Evolutionary conservation across 305 asterid species (phyloP).

Genomic region (Fraxinus xanthoxyloides): DNA sequence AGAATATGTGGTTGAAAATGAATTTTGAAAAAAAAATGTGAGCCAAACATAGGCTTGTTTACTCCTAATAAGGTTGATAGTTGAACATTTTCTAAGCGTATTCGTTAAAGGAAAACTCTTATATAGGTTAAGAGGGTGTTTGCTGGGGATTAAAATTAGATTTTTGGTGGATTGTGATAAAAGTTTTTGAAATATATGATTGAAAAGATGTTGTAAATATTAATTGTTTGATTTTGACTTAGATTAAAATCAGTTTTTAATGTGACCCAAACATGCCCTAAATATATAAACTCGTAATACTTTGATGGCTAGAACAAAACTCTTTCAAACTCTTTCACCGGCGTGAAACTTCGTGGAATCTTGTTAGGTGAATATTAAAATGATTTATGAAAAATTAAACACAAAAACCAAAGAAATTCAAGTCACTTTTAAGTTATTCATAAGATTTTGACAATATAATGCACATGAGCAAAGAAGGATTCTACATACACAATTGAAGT

Average conservation of each 20-base stretch:
- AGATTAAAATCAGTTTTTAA: no score
- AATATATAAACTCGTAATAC: no score
- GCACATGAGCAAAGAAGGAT: neutral
- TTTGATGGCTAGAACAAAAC: neutral
- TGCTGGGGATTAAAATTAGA: no score
- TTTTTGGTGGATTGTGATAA: no score
- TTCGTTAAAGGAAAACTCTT: neutral
- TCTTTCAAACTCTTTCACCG: neutral
- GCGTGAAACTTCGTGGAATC: neutral
- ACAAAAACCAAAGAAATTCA: neutral
- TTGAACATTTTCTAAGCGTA: neutral
- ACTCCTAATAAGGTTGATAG: neutral
- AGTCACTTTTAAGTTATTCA: neutral
- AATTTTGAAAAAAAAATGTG: no score
- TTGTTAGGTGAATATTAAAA: neutral
- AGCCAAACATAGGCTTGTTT: neutral
- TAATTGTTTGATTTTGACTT: no score
- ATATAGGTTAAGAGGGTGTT: neutral
- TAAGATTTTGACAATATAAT: neutral
- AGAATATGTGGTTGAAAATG: no score
- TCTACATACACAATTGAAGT: slow-evolving; percentile 2
- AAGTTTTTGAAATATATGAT: no score
- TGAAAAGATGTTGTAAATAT: no score
- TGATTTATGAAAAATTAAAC: neutral
- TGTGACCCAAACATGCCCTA: no score